Percentiles rank a stretch among this genome's conserved stretches.
phyloP scores from a whole-genome alignment of 371 early-diverging fungal genomes.

The Umbelopsis sp. region DNA sequence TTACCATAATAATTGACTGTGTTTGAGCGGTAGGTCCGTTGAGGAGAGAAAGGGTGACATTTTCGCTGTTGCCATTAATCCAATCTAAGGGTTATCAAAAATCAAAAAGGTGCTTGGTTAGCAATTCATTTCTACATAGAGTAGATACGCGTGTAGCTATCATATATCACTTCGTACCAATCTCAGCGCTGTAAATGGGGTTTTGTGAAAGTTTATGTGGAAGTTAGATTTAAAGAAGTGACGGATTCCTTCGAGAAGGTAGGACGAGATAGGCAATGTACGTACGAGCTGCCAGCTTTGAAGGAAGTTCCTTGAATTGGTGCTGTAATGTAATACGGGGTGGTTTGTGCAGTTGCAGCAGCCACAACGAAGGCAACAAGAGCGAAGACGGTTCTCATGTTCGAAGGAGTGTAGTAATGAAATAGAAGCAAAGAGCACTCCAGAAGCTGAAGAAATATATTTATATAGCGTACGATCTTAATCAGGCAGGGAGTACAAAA shows the following conservation, averaged over 20 bases:
- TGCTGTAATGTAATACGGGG: constrained; percentile 32
- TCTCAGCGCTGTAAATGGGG: neutral
- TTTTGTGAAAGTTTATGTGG: neutral
- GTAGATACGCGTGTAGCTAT: neutral
- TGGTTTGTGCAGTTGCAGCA: constrained; percentile 25
- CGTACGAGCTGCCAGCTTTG: constrained; percentile 31
- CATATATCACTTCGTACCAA: neutral
- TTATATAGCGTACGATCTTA: neutral
- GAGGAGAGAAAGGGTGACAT: constrained; percentile 25
- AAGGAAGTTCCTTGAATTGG: constrained; percentile 30
- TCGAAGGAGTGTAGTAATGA: constrained; percentile 5
- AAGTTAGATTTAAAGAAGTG: neutral
- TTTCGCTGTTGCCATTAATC: constrained; percentile 28
- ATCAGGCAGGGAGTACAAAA: constrained; percentile 17
- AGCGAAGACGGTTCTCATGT: constrained; percentile 17
- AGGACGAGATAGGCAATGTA: neutral
- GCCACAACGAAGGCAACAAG: constrained; percentile 22
- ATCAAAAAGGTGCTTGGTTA: neutral
- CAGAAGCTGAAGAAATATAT: neutral
- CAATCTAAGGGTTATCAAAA: constrained; percentile 23
- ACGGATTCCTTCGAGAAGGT: neutral
- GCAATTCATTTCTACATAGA: neutral
- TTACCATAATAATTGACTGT: constrained; percentile 23
- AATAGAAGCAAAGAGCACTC: neutral
- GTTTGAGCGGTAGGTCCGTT: constrained; percentile 25